Evolutionary conservation across 2,329 filamentous ascomycete genomes (phyloP), one percentile per base, ranked within the genome.

Genomic region (Drechmeria coniospora): DNA sequence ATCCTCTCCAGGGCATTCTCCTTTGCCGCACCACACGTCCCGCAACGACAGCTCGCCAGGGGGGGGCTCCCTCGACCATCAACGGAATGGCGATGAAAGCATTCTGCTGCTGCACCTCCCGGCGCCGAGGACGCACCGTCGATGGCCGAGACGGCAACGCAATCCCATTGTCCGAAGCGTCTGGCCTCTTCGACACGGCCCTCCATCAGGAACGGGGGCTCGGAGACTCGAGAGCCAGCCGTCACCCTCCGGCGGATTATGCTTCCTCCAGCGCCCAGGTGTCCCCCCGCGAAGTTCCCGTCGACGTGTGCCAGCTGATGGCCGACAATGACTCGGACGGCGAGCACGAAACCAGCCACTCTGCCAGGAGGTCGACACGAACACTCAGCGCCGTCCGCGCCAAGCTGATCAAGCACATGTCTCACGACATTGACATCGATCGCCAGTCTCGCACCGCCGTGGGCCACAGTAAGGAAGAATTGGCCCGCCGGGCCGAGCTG

Each of bases 401-500:
- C 5, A 60, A 50, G 23, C 42, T 68, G 11, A 51, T 55, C 31
- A 53, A 54, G 24, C 61, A 57, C 21, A 47, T 67, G 5, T 65
- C 64, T 2, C 50, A 58, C 15, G 59, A 61, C 13, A 52, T 49
- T 4, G 46, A 56, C 6, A 39, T 43, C 2, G 59, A 53, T 25
- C 44, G 55, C 17, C 51, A 50, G 20, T 56, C 58, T 3, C 54
- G 49, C 19, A 49, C 50, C 4, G 56, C 56, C 11, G 46, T 59
- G 18, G 57, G 61, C 9, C 56, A 53, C 26, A 66, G 59, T 25
- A 53, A 66, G 15, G 65, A 68, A 34, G 64, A 68, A 36, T 40
- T 68, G 23, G 61, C 65, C 28, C 56, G 66, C 16, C 57, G 67
- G 36, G 67, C 65, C 16, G 68, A 73, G 37, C 45, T 74, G 29